phyloP scores from a whole-genome alignment of 208 protist genomes.

The Trichomonas tenax region DNA sequence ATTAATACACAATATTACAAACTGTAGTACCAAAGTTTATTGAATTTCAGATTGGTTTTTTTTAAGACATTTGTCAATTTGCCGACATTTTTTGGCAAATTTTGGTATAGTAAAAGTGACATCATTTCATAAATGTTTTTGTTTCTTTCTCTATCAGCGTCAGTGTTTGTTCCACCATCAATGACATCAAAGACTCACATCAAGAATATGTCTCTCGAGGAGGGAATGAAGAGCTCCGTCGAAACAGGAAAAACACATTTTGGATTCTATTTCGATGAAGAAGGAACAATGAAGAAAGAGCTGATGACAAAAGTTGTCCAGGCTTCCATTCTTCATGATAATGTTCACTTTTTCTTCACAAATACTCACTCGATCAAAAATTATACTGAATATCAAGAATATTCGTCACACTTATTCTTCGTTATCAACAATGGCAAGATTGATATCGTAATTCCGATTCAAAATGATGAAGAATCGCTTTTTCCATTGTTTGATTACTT shows the following conservation, averaged over 20 bases:
- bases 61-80: too few relatives aligned
- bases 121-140: background rate
- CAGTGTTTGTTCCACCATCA: background rate
- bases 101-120: too few relatives aligned
- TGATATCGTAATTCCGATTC: background rate
- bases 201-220: background rate
- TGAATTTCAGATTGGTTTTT: too few relatives aligned
- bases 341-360: background rate
- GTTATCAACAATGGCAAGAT: background rate
- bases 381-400: background rate
- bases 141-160: background rate
- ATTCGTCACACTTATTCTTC: background rate
- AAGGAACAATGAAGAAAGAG: background rate
- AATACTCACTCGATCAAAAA: background rate
- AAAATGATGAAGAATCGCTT: background rate
- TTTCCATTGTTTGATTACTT: background rate
- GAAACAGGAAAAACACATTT: background rate
- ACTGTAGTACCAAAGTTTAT: too few relatives aligned
- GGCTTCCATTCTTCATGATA: background rate
- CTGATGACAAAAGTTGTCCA: background rate
- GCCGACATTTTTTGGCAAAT: too few relatives aligned
- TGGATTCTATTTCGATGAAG: background rate
- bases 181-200: background rate
- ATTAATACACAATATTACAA: too few relatives aligned
- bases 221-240: background rate